Conservation (phyloP, 805 yeast species). For the Barnettozyma botsteinii region DNA sequence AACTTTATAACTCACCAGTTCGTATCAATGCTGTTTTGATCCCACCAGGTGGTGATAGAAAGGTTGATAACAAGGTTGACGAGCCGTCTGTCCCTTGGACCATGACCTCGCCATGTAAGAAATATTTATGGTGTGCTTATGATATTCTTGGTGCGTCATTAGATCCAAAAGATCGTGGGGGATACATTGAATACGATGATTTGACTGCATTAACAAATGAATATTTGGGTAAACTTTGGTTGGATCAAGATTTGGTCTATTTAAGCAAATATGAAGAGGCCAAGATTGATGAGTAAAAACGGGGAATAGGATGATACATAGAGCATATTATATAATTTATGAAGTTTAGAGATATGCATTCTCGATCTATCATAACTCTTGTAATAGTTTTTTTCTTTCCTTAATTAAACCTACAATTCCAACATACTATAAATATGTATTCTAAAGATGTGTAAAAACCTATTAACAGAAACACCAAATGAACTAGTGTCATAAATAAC, state of each 20-base stretch:
- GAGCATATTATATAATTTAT: not conserved
- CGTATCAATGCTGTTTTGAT: slow-evolving; percentile 41
- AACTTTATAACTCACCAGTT: slow-evolving; percentile 33
- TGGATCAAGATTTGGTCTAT: slow-evolving; percentile 20
- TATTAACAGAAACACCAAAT: slow-evolving; percentile 4
- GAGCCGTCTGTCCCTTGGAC: slow-evolving; percentile 53
- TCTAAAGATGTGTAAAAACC: slow-evolving; percentile 1
- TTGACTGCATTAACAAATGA: slow-evolving; percentile 18
- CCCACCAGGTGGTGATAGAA: slow-evolving; percentile 39
- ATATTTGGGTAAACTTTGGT: slow-evolving; percentile 27
- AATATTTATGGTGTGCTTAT: slow-evolving; percentile 60
- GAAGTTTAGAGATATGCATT: no score
- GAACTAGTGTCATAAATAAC: not conserved
- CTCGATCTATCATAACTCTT: no score
- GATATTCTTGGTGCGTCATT: slow-evolving; percentile 40
- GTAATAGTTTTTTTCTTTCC: no score
- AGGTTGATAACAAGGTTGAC: slow-evolving; percentile 21
- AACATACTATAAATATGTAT: slow-evolving; percentile 1
- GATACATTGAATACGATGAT: slow-evolving; percentile 21
- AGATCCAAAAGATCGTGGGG: slow-evolving; percentile 23
- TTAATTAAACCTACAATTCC: no score
- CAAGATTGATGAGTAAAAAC: slow-evolving; percentile 3
- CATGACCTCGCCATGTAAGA: slow-evolving; percentile 42
- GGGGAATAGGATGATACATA: not conserved
- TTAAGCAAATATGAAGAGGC: slow-evolving; percentile 15